Evolutionary conservation across 116 monocot genomes (phyloP), one percentile per base, ranked within the genome.

Genomic region (Trichopus zeylanicus): DNA sequence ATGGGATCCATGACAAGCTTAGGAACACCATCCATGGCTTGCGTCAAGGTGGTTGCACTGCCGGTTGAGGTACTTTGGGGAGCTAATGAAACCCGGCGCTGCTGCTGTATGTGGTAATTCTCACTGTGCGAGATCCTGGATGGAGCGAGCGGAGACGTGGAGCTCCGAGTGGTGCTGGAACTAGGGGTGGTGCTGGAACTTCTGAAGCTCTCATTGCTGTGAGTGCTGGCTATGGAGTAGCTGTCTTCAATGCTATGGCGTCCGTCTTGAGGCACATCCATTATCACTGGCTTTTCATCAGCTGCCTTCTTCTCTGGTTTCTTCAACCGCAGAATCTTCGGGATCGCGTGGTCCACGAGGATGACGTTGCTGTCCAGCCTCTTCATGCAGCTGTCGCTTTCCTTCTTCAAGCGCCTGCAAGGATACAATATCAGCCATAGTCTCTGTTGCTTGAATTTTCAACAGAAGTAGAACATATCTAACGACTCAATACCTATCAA

Each of bases 351-450:
- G 30, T 66, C 46, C 4, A 66, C 10, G 6, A 56, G 23, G 39
- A 66, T 47, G 19, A 67, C 26, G 31, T 48, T 67, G 32, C 57
- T 56, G 31, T 39, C 21, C 1, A 66, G 46, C 20, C 30, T 24
- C 56, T 30, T 56, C 29, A 20, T 23, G 24, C 67, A 67, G 15
- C 30, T 47, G 15, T 57, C 57, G 16, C 48, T 48, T 32, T 67
- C 57, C 57, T 48, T 67, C 57, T 57, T 67, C 57, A 67, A 32
- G 7, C 31, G 7, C 47, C 66, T 66, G 16, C n/a, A 42, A 39
- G 25, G 8, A 28, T 19, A 18, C 29, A 56, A 31, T 10, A n/a
- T n/a, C n/a, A n/a, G n/a, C n/a, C n/a, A n/a, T n/a, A n/a, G n/a
- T n/a, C n/a, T n/a, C n/a, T n/a, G n/a, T n/a, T n/a, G n/a, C n/a